Evolutionary conservation across 2,329 filamentous ascomycete genomes (phyloP).

Genomic region (Colletotrichum cuscutae): DNA sequence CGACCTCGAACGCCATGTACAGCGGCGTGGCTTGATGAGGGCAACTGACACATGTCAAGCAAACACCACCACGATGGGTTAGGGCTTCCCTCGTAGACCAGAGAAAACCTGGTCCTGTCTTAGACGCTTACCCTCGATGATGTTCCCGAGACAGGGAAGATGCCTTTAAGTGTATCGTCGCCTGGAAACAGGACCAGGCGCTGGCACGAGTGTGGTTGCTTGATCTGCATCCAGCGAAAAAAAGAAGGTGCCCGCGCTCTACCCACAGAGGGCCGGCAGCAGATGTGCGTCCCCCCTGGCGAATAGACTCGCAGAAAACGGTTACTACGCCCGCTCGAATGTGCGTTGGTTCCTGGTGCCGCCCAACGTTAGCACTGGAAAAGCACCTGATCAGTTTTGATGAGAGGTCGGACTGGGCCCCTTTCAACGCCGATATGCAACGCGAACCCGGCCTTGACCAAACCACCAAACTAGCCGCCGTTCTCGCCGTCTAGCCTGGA

Average conservation of each 20-base stretch:
- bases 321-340: not conserved
- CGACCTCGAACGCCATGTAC: not conserved
- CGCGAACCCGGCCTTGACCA: not conserved
- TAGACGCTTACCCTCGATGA: slow-evolving; percentile 5
- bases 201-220: slow-evolving; percentile 14
- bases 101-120: slow-evolving; percentile 8
- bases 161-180: slow-evolving; percentile 2
- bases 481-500: not conserved
- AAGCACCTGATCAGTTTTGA: not conserved
- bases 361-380: not conserved
- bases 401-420: not conserved
- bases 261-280: not conserved
- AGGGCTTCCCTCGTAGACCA: slow-evolving; percentile 15
- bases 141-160: slow-evolving; percentile 22
- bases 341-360: not conserved
- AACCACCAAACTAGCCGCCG: not conserved
- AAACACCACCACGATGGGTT: slow-evolving; percentile 11
- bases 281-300: not conserved
- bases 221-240: slow-evolving; percentile 18
- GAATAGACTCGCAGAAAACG: not conserved
- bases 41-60: slow-evolving; percentile 26
- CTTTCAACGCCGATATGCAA: not conserved
- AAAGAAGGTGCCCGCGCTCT: not conserved
- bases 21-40: not conserved
- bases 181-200: slow-evolving; percentile 17